Percentiles rank a stretch among this genome's conserved stretches.
Conservation (phyloP, 306 rosid species). For the Macrotyloma uniflorum region DNA sequence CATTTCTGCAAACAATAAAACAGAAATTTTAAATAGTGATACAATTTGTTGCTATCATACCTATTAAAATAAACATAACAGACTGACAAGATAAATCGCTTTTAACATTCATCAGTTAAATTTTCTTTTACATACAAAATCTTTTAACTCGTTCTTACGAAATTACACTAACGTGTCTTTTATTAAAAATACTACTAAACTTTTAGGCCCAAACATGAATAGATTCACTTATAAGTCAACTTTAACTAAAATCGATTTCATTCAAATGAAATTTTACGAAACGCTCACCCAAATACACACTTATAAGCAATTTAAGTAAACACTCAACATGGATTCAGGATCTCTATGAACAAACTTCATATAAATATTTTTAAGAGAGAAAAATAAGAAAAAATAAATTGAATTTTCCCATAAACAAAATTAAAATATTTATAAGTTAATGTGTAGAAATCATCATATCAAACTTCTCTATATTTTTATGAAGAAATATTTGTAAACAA, state of each 20-base stretch:
- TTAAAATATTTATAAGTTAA: too few relatives aligned
- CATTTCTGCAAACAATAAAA: slow-evolving; percentile 30
- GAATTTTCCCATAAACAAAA: too few relatives aligned
- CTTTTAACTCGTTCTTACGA: not conserved
- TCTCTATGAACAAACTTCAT: too few relatives aligned
- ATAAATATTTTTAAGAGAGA: too few relatives aligned
- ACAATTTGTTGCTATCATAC: not conserved
- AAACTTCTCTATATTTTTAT: too few relatives aligned
- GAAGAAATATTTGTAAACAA: too few relatives aligned
- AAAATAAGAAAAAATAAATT: too few relatives aligned
- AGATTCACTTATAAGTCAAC: not conserved
- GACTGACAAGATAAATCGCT: not conserved
- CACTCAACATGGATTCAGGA: too few relatives aligned
- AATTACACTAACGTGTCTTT: not conserved
- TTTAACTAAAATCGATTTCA: not conserved
- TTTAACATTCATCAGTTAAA: not conserved
- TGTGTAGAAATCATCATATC: too few relatives aligned
- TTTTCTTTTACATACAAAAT: not conserved
- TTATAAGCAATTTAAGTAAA: too few relatives aligned
- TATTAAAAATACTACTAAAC: not conserved
- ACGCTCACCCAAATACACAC: not conserved
- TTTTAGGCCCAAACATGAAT: not conserved
- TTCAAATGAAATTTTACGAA: too few relatives aligned
- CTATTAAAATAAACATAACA: not conserved
- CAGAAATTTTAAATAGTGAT: not conserved